Evolutionary conservation across 2,329 filamentous ascomycete species (phyloP).

Genomic region (Xylariaceae sp.): DNA sequence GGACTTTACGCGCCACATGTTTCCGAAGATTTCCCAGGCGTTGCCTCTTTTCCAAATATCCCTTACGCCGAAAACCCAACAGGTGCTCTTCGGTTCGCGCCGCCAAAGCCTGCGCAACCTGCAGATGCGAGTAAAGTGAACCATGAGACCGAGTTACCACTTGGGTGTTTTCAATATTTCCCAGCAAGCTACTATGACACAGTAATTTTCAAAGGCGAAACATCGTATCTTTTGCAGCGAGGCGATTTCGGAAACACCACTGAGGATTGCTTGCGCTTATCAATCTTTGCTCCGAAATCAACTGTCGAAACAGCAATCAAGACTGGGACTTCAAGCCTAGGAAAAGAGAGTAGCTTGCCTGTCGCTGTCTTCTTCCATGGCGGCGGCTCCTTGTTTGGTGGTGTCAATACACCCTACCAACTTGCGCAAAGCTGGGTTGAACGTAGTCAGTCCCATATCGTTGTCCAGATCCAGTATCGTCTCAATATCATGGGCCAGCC

Average conservation of each 20-base stretch:
- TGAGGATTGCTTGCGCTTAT: constrained; percentile 17
- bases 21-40: constrained; percentile 3
- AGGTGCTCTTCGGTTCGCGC: constrained; percentile 11
- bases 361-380: constrained; percentile 18
- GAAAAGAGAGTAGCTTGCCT: constrained; percentile 5
- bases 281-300: constrained; percentile 12
- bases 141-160: constrained; percentile 4
- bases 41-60: constrained; percentile 13
- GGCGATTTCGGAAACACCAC: constrained; percentile 5
- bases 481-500: constrained; percentile 27
- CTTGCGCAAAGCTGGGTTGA: constrained; percentile 15
- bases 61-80: constrained; percentile 17
- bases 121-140: background rate
- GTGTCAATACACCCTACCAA: constrained; percentile 14
- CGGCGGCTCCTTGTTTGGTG: constrained; percentile 9
- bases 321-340: background rate
- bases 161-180: constrained; percentile 8
- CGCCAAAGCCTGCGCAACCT: constrained; percentile 8
- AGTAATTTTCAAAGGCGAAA: constrained; percentile 1
- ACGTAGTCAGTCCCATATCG: constrained; percentile 16
- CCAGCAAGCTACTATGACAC: background rate
- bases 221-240: constrained; percentile 3
- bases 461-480: constrained; percentile 22
- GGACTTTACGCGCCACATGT: constrained; percentile 3
- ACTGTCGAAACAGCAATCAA: background rate